Base-by-base conservation (phyloP, 495 filamentous ascomycete genomes). In the Cercophora samala region DNA sequence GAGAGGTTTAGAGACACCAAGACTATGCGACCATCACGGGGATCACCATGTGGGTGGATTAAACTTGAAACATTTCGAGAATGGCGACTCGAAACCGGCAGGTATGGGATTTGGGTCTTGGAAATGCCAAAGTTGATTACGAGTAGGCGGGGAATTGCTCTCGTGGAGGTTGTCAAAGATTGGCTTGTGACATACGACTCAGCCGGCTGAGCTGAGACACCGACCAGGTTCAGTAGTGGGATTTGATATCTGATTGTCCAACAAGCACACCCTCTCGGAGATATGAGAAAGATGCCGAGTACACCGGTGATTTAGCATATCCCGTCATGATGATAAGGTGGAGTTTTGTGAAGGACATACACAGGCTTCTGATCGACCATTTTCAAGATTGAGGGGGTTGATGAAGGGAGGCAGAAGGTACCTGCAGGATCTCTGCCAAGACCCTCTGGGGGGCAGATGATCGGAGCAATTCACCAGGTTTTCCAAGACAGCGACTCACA, bases 401-500 rank as follows among this genome's bases (percentile, higher is more conserved):
- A 58, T 25, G 55, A 64, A 19, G 55, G 15, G 37, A 25, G 60
- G 56, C 64, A 62, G 60, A 58, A 58, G 52, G 68, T 70, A 66
- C 68, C 68, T 70, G 68, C 68, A 67, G 64, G 60, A 60, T 69
- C 60, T 42, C 52, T 42, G 63, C 67, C 63, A 65, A 65, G 63
- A 19, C 59, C 19, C 66, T 37, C 21, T 4, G 42, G 26, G n/a
- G 6, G 26, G 53, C 64, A 66, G 64, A 64, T 70, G 64, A 70
- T 52, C 64, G 42, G 62, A 46, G 60, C 56, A 54, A 21, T n/a
- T 24, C 53, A 60, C 24, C 64, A 60, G 23, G 52, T 24, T 26
- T 55, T 55, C 46, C 24, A 9, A n/a, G 18, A 26, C 15, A 22
- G 17, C 61, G 67, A 58, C 64, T 68, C 51, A 64, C 54, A 29